Percentiles rank a stretch among this genome's conserved stretches.
Evolutionary conservation across 768 basidiomycete genomes (phyloP).

Genomic region (Amanita polypyramis): DNA sequence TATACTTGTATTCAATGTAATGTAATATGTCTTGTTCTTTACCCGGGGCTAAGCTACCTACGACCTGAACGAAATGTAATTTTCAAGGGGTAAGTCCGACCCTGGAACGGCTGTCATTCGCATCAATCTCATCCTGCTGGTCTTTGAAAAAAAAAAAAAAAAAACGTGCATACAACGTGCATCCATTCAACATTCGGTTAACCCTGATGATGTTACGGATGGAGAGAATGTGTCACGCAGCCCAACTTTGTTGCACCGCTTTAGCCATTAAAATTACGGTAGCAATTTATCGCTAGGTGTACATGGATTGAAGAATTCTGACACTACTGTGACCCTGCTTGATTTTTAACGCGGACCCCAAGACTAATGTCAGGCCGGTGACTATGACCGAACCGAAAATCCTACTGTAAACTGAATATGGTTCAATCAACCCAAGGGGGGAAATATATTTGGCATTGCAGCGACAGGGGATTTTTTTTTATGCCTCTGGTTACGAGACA

Average conservation of each 20-base stretch:
- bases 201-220: neutral
- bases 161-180: slow-evolving; percentile 6
- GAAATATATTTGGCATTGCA: no score
- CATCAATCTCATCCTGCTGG: neutral
- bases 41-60: neutral
- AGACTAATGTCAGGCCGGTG: neutral
- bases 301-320: no score
- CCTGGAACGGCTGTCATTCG: neutral
- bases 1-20: slow-evolving; percentile 8
- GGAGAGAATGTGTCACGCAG: neutral
- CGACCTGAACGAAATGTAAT: neutral
- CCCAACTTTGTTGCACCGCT: no score
- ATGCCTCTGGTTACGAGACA: neutral
- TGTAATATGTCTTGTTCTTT: slow-evolving; percentile 6
- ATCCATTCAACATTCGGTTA: neutral
- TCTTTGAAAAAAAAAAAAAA: no score
- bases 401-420: no score
- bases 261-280: no score
- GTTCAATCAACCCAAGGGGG: no score
- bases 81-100: neutral
- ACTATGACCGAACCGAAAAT: no score
- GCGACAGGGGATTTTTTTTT: no score
- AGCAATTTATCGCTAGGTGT: no score
- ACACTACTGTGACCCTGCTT: no score
- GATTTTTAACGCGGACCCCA: neutral